A percentile compares a stretch with the other conserved stretches of the same genome.
phyloP scores from a whole-genome alignment of 768 basidiomycete genomes.

The Hygrocybe coccinea region DNA sequence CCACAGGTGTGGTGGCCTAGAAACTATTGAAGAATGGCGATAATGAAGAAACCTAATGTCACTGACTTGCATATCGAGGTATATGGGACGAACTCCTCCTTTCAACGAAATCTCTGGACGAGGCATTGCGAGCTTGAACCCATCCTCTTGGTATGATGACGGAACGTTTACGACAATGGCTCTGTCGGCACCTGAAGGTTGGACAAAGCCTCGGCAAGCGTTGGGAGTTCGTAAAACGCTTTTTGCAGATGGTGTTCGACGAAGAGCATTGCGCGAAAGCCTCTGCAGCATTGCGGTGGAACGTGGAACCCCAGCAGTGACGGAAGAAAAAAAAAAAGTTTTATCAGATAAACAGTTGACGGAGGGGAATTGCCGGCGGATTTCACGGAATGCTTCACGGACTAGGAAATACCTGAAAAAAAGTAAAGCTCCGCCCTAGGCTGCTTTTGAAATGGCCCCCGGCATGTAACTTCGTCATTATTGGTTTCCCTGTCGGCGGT shows the following conservation, averaged over 20 bases:
- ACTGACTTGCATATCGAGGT: conserved; percentile 93
- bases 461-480: too few species aligned
- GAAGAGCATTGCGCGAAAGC: conserved; percentile 40
- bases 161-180: conserved; percentile 81
- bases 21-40: conserved; percentile 9
- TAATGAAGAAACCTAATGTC: not conserved
- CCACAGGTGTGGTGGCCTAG: conserved; percentile 95
- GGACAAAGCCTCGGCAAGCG: conserved; percentile 60
- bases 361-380: too few species aligned
- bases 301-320: too few species aligned
- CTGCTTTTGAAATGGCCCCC: too few species aligned
- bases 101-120: conserved; percentile 51
- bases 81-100: conserved; percentile 80
- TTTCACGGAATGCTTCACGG: too few species aligned
- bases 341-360: too few species aligned
- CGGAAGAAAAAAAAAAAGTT: too few species aligned
- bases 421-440: too few species aligned
- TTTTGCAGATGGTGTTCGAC: conserved; percentile 24
- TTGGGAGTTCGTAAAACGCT: conserved; percentile 18
- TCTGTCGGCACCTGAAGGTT: conserved; percentile 77
- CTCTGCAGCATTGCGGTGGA: conserved; percentile 54
- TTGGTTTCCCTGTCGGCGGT: too few species aligned
- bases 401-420: too few species aligned
- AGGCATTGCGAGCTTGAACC: conserved; percentile 69
- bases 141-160: conserved; percentile 64